phyloP scores from a whole-genome alignment of 345 rosid species.

The Linum usitatissimum region DNA sequence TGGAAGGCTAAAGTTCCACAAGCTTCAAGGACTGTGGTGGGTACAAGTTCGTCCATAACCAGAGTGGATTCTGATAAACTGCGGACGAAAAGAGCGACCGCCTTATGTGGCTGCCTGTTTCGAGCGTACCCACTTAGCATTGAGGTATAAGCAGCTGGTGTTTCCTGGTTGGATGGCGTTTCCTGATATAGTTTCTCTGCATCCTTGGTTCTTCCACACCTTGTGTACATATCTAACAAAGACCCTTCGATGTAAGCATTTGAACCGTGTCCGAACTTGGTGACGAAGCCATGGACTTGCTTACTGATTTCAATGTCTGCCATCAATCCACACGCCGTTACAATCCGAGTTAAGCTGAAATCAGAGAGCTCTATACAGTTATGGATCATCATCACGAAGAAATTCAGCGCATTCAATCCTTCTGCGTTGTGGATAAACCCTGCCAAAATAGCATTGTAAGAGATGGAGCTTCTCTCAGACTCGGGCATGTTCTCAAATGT shows the following conservation, averaged over 20 bases:
- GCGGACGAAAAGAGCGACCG: constrained; percentile 38
- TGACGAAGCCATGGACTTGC: constrained; percentile 64
- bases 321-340: constrained; percentile 58
- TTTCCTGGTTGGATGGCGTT: constrained; percentile 40
- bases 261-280: constrained; percentile 48
- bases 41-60: constrained; percentile 47
- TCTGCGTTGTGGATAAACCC: constrained; percentile 55
- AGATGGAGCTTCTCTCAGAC: constrained; percentile 49
- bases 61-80: constrained; percentile 33
- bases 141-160: constrained; percentile 49
- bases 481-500: constrained; percentile 51
- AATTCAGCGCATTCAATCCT: constrained; percentile 33
- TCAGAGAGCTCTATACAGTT: constrained; percentile 51
- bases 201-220: constrained; percentile 70
- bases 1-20: constrained; percentile 69
- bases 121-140: constrained; percentile 67
- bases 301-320: constrained; percentile 31
- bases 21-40: constrained; percentile 42
- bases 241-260: constrained; percentile 55
- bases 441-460: constrained; percentile 57
- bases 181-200: constrained; percentile 50
- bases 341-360: constrained; percentile 46
- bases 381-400: constrained; percentile 46
- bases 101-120: constrained; percentile 56
- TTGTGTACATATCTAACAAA: constrained; percentile 66